Evolutionary conservation across 2,329 filamentous ascomycete genomes (phyloP).

Genomic region (Dactylellina cionopaga): DNA sequence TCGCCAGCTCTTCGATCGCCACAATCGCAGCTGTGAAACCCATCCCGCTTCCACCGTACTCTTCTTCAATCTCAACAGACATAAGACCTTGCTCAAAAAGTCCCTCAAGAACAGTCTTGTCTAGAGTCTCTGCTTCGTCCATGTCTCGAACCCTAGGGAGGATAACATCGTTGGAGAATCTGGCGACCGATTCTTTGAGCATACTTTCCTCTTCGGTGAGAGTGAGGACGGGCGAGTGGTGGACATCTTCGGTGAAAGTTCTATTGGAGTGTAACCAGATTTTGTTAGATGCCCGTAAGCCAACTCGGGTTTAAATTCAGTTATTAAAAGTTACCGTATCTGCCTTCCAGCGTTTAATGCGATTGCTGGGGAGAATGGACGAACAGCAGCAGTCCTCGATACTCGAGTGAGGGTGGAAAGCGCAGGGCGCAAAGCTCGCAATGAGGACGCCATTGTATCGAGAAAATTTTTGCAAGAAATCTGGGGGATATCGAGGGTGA

Average conservation of each 20-base stretch:
- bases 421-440: conserved; percentile 47
- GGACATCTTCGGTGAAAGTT: conserved; percentile 38
- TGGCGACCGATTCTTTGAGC: conserved; percentile 88
- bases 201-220: conserved; percentile 87
- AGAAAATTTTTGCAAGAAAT: neutral
- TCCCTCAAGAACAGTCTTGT: conserved; percentile 84
- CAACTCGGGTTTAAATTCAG: too few relatives aligned
- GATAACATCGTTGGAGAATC: conserved; percentile 89
- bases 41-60: conserved; percentile 96
- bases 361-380: conserved; percentile 39
- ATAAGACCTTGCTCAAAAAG: conserved; percentile 97
- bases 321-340: conserved; percentile 23
- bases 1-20: conserved; percentile 93
- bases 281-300: too few relatives aligned
- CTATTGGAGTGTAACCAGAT: too few relatives aligned
- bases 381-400: conserved; percentile 34
- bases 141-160: conserved; percentile 93
- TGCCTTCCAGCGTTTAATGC: conserved; percentile 40
- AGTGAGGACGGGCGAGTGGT: conserved; percentile 85
- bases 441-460: conserved; percentile 40
- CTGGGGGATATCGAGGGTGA: neutral
- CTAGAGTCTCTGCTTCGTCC: conserved; percentile 97
- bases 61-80: conserved; percentile 96
- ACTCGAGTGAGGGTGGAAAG: conserved; percentile 42
- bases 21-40: conserved; percentile 98